Conservation (phyloP, 2,329 filamentous ascomycete species). For the Dryadomyces sulphureus region DNA sequence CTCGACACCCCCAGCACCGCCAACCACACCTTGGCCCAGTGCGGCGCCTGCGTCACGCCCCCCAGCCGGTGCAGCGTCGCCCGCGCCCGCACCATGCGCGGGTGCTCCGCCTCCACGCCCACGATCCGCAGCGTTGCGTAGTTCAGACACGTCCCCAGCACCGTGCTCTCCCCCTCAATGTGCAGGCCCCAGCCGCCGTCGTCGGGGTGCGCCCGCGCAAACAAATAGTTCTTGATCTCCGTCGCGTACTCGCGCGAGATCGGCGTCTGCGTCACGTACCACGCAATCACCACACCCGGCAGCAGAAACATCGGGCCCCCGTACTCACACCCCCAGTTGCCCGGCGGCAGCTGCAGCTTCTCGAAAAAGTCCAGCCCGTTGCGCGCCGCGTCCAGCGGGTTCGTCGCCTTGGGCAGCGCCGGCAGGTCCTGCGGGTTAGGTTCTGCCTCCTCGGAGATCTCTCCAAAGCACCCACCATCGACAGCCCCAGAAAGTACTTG, state of each 20-base stretch:
- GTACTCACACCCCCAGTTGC: conserved; percentile 96
- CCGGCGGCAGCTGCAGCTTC: conserved; percentile 71
- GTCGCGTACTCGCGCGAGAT: conserved; percentile 67
- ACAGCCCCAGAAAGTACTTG: conserved; percentile 71
- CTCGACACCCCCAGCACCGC: conserved; percentile 66
- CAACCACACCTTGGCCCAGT: conserved; percentile 98
- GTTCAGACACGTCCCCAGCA: conserved; percentile 81
- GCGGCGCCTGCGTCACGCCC: conserved; percentile 68
- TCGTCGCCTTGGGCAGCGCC: conserved; percentile 53
- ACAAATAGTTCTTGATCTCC: conserved; percentile 87
- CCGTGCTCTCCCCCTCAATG: conserved; percentile 82
- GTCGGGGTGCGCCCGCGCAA: conserved; percentile 66
- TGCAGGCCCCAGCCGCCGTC: conserved; percentile 98
- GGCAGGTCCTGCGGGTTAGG: conserved; percentile 48
- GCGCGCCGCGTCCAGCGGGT: conserved; percentile 58
- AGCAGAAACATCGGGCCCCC: conserved; percentile 94
- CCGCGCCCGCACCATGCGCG: conserved; percentile 73
- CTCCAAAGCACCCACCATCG: conserved; percentile 40
- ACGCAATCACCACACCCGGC: conserved; percentile 69
- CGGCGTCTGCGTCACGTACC: conserved; percentile 79
- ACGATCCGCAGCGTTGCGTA: conserved; percentile 70
- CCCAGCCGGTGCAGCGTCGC: conserved; percentile 71
- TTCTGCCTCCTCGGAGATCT: conserved; percentile 3
- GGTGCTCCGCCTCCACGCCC: conserved; percentile 71
- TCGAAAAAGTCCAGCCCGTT: conserved; percentile 87